These are phyloP conservation scores for Polyporus tsugae DNA, from an alignment of 1,284 basidiomycete genomes.

Conservation along the genomic window DNA sequence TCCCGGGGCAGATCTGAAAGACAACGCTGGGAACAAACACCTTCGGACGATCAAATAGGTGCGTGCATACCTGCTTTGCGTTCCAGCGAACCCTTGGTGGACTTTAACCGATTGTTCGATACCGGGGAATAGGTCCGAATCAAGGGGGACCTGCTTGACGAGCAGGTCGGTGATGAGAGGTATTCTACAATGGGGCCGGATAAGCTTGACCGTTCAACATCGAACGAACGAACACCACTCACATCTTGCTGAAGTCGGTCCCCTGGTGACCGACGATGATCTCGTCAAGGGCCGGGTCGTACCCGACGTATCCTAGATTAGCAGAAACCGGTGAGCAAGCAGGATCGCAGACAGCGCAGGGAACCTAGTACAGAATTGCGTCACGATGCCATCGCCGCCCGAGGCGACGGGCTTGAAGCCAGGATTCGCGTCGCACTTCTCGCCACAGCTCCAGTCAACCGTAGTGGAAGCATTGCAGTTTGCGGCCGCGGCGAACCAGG, in stretches of 20 bases:
- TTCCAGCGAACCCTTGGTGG: conserved; percentile 60
- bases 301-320: conserved; percentile 23
- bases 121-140: conserved; percentile 60
- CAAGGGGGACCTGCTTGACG: conserved; percentile 47
- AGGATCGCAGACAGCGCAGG: neutral
- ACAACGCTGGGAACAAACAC: neutral
- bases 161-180: conserved; percentile 52
- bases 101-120: conserved; percentile 51
- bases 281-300: conserved; percentile 17
- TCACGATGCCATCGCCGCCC: conserved; percentile 17
- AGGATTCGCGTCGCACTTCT: conserved; percentile 59
- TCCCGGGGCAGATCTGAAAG: conserved; percentile 36
- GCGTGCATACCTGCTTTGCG: conserved; percentile 54
- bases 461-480: conserved; percentile 57
- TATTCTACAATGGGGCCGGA: conserved; percentile 21
- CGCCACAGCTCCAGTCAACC: conserved; percentile 64
- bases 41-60: neutral
- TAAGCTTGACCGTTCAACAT: neutral
- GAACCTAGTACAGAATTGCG: conserved; percentile 15
- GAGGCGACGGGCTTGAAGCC: conserved; percentile 15
- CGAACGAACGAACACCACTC: neutral
- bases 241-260: conserved; percentile 18
- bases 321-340: neutral
- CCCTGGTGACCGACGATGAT: conserved; percentile 22
- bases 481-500: conserved; percentile 60